Conservation (phyloP, 2,329 filamentous ascomycete species). For the Niveomyces coronatus region DNA sequence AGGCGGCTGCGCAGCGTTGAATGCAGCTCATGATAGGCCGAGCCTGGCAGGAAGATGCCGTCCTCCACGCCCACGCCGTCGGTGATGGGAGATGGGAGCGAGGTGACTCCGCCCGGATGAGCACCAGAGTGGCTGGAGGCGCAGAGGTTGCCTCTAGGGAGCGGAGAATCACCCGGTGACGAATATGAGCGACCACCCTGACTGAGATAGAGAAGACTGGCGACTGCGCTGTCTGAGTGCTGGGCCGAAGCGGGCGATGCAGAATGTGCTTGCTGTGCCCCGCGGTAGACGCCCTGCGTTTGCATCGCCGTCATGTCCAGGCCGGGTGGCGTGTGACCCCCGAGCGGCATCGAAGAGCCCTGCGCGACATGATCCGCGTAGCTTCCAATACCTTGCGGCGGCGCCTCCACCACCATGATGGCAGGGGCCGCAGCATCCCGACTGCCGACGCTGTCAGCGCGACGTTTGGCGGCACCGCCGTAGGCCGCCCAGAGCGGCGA, state of each 20-base stretch:
- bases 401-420: too few relatives aligned
- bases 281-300: slow-evolving; percentile 9
- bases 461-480: too few relatives aligned
- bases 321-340: background rate
- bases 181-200: slow-evolving; percentile 18
- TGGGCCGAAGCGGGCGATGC: slow-evolving; percentile 10
- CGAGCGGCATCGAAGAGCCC: background rate
- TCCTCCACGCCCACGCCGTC: slow-evolving; percentile 23
- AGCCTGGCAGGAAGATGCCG: slow-evolving; percentile 36
- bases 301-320: slow-evolving; percentile 13
- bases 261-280: slow-evolving; percentile 2
- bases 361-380: background rate
- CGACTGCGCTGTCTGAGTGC: slow-evolving; percentile 26
- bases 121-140: slow-evolving; percentile 12
- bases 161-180: background rate
- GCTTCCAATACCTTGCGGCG: too few relatives aligned
- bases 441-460: too few relatives aligned
- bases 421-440: too few relatives aligned
- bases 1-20: slow-evolving; percentile 33
- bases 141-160: slow-evolving; percentile 6
- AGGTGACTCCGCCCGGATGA: slow-evolving; percentile 15
- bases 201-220: slow-evolving; percentile 25
- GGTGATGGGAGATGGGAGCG: slow-evolving; percentile 16
- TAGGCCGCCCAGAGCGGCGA: slow-evolving; percentile 5
- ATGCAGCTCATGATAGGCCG: slow-evolving; percentile 35